These are phyloP conservation scores for Abelmoschus esculentus DNA, from an alignment of 345 rosid genomes.

Conservation along the genomic window DNA sequence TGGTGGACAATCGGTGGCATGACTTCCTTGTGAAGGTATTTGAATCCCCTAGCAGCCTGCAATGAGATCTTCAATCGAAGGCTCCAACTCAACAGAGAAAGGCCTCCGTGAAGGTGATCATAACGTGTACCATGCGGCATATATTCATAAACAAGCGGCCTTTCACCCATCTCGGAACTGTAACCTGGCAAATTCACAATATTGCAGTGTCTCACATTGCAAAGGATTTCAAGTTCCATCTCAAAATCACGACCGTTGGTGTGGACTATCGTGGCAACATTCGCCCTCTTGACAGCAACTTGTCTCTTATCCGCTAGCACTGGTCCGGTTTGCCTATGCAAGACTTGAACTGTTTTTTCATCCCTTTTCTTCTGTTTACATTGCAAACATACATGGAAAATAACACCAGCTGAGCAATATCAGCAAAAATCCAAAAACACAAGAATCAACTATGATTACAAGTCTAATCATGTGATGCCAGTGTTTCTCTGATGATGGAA, in stretches of 20 bases:
- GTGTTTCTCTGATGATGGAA: conserved; percentile 36
- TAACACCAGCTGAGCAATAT: conserved; percentile 44
- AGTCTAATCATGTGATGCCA: conserved; percentile 40
- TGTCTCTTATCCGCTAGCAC: conserved; percentile 66
- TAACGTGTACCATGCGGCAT: conserved; percentile 90
- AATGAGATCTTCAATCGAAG: conserved; percentile 52
- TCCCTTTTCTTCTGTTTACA: conserved; percentile 36
- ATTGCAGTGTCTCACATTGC: conserved; percentile 65
- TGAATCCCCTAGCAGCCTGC: conserved; percentile 80
- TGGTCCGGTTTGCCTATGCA: conserved; percentile 50
- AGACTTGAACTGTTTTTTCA: conserved; percentile 36
- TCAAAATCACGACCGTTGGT: conserved; percentile 72
- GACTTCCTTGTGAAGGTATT: conserved; percentile 76
- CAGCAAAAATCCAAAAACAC: conserved; percentile 34
- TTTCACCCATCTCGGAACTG: conserved; percentile 79
- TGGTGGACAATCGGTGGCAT: conserved; percentile 58
- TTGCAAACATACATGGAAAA: conserved; percentile 31
- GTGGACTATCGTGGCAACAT: conserved; percentile 91
- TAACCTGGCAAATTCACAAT: conserved; percentile 83
- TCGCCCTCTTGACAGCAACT: conserved; percentile 86
- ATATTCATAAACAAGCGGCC: conserved; percentile 78
- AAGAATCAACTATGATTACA: conserved; percentile 36
- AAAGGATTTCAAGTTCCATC: conserved; percentile 62
- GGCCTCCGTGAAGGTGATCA: conserved; percentile 73
- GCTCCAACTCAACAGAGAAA: conserved; percentile 65